These are phyloP conservation scores for Taiozyma sp. DNA, from an alignment of 1,139 yeast genomes.

Conservation along the genomic window DNA sequence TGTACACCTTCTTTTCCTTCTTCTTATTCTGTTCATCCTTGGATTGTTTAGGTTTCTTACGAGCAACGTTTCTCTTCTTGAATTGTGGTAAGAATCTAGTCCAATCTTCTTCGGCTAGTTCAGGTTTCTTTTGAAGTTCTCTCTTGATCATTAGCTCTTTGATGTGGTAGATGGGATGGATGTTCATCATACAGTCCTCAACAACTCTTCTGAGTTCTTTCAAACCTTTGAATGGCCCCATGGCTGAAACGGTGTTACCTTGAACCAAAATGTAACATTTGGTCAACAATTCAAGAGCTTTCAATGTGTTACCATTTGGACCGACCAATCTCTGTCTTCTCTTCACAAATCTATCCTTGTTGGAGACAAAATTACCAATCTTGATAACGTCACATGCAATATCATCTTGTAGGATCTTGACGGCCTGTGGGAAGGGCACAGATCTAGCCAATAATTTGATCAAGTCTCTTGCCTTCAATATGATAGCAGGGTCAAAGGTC, in stretches of 20 bases:
- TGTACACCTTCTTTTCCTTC: slow-evolving; percentile 81
- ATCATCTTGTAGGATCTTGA: slow-evolving; percentile 86
- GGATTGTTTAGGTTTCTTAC: slow-evolving; percentile 77
- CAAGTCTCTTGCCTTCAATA: slow-evolving; percentile 90
- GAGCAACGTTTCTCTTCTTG: slow-evolving; percentile 92
- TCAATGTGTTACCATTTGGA: slow-evolving; percentile 93
- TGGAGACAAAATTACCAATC: slow-evolving; percentile 84
- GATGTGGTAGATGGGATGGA: slow-evolving; percentile 95
- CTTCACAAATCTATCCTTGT: slow-evolving; percentile 90
- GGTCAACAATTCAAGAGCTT: slow-evolving; percentile 89
- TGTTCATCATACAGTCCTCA: slow-evolving; percentile 94
- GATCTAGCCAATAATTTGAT: slow-evolving; percentile 92
- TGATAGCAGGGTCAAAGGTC: slow-evolving; percentile 92
- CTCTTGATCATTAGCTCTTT: slow-evolving; percentile 97
- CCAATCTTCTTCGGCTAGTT: slow-evolving; percentile 95
- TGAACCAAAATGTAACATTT: slow-evolving; percentile 93
- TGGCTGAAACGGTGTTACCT: slow-evolving; percentile 94
- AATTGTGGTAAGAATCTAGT: slow-evolving; percentile 94
- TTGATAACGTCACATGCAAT: slow-evolving; percentile 94
- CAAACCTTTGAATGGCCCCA: slow-evolving; percentile 95
- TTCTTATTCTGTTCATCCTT: slow-evolving; percentile 38
- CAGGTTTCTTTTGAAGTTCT: slow-evolving; percentile 92
- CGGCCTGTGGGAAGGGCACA: slow-evolving; percentile 96
- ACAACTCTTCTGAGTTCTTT: slow-evolving; percentile 92
- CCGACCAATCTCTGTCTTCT: slow-evolving; percentile 97